phyloP scores from a whole-genome alignment of 2,329 filamentous ascomycete species.

The Didymella pomorum region DNA sequence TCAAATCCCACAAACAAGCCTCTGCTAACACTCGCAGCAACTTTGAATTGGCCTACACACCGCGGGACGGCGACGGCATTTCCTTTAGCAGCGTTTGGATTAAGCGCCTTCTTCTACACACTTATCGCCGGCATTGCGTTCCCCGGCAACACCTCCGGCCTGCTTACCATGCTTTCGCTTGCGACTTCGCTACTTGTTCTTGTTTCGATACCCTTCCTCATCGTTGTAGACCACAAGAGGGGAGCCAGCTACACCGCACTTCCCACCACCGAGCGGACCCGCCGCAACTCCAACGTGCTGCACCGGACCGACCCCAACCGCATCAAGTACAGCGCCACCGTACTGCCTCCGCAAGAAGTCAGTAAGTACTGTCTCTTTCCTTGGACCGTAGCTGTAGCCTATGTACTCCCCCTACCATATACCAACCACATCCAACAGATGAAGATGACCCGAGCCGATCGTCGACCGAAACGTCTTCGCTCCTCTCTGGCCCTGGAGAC shows the following conservation, averaged over 20 bases:
- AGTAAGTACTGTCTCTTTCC: slow-evolving; percentile 63
- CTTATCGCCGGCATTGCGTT: slow-evolving; percentile 78
- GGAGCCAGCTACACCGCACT: slow-evolving; percentile 65
- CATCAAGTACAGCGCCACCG: slow-evolving; percentile 52
- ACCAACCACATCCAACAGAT: slow-evolving; percentile 48
- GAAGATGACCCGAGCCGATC: slow-evolving; percentile 53
- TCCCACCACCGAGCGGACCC: slow-evolving; percentile 58
- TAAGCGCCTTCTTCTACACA: slow-evolving; percentile 97
- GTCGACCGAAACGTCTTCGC: slow-evolving; percentile 78
- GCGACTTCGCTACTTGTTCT: slow-evolving; percentile 82
- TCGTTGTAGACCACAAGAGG: slow-evolving; percentile 72
- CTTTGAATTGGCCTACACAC: slow-evolving; percentile 89
- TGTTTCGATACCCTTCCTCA: slow-evolving; percentile 83
- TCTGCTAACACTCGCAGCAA: slow-evolving; percentile 63
- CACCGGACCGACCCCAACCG: slow-evolving; percentile 58
- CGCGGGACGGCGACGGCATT: slow-evolving; percentile 94
- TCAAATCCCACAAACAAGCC: no score
- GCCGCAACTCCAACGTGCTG: slow-evolving; percentile 55
- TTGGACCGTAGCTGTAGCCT: slow-evolving; percentile 15
- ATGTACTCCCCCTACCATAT: slow-evolving; percentile 34
- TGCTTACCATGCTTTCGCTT: slow-evolving; percentile 79
- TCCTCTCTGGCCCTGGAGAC: slow-evolving; percentile 74
- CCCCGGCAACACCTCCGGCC: slow-evolving; percentile 81
- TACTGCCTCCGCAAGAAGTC: slow-evolving; percentile 61
- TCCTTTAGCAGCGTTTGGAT: slow-evolving; percentile 87